Evolutionary conservation across 2,329 filamentous ascomycete species (phyloP), one percentile per base, ranked within the genome.

Genomic region (Cladobotryum mycophilum): DNA sequence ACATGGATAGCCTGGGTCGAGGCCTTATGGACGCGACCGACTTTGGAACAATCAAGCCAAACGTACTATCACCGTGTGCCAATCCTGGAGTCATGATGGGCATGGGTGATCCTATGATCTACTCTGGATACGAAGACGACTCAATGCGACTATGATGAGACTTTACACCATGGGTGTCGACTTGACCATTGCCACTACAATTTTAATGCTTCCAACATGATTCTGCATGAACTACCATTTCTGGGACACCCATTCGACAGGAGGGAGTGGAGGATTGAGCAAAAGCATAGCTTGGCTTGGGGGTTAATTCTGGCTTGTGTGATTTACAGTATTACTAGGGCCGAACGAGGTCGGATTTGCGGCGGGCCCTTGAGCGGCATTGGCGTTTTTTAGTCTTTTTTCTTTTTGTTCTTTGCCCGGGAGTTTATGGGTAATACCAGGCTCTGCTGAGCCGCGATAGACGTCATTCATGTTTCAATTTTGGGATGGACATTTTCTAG

Each of bases 31-130:
- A 79, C 55, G 72, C 72, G 2, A 73, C 72, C 3, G 74, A 76
- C 38, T 79, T 79, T 45, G 73, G 75, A 36, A 76, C 72, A 22
- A 75, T 81, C 56, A 80, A 81, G 67, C 77, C 78, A 12, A 76
- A 80, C 50, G 70, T 77, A 41, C 66, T 81, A 41, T 74, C 74
- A 7, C 35, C 22, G 36, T 76, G 75, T 56, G 66, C 73, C 40
- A 76, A 78, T 47, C 70, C 75, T 1, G 76, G 79, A 41, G 74
- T 76, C 7, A 81, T 81, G 77, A 69, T 81, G 61, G 75, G 78
- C 15, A 73, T 79, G 60, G 74, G 72, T 15, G 79, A 82, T 54
- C 78, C 79, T 1, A 81, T 81, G 78, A 80, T 82, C 50, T 81
- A 75, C 58, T 69, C 73, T 3, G 74, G 75, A 41, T 79, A 74